Evolutionary conservation across 805 yeast species (phyloP).

Genomic region (Kregervanrija delftensis): DNA sequence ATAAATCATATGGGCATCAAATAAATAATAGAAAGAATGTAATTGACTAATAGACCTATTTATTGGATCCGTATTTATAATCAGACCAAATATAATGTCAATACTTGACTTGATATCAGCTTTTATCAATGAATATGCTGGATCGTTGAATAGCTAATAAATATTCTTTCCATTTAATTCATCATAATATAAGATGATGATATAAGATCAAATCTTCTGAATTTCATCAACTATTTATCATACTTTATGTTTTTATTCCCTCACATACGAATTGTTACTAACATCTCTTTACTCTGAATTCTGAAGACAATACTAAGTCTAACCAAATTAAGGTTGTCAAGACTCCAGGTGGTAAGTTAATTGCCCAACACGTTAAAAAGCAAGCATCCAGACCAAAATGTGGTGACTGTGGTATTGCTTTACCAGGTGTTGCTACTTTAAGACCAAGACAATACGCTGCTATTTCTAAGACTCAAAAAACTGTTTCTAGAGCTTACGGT

Average conservation of each 20-base stretch:
- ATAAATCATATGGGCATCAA: too few species aligned
- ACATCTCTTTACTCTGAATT: slow-evolving; percentile 6
- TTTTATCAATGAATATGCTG: too few species aligned
- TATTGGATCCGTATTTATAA: too few species aligned
- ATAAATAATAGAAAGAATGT: too few species aligned
- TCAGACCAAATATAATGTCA: too few species aligned
- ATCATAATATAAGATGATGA: background rate
- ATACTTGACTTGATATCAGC: too few species aligned
- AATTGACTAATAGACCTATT: too few species aligned
- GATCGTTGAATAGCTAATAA: background rate
- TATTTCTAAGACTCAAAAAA: slow-evolving; percentile 93
- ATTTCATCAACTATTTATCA: background rate
- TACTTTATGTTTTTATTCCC: too few species aligned
- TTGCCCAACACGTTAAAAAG: slow-evolving; percentile 97
- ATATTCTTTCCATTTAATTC: background rate
- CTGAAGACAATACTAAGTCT: slow-evolving; percentile 95
- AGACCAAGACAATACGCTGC: slow-evolving; percentile 98
- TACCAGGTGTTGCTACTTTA: slow-evolving; percentile 73
- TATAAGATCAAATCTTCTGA: background rate
- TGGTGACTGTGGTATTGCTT: slow-evolving; percentile 76
- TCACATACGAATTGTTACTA: slow-evolving; percentile 9
- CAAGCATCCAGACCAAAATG: slow-evolving; percentile 79
- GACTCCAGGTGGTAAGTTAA: slow-evolving; percentile 99
- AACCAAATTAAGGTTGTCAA: slow-evolving; percentile 99
- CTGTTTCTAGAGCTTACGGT: slow-evolving; percentile 99